A percentile compares a stretch with the other conserved stretches of the same genome.
phyloP scores from a whole-genome alignment of 2,329 filamentous ascomycete genomes.

The Ophiosphaerella korrae region DNA sequence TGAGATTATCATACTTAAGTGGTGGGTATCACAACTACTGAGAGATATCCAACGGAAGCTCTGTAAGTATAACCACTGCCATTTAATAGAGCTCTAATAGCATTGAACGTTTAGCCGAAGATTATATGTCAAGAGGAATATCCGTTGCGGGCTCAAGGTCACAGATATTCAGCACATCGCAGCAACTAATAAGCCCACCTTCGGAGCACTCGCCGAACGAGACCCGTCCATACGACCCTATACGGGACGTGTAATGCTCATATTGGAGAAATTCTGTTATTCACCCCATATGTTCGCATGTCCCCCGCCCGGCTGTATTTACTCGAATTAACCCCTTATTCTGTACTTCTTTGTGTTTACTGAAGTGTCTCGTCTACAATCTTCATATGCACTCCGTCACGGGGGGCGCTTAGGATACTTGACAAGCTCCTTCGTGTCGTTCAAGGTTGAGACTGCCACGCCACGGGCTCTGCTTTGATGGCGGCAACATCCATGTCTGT shows the following conservation, averaged over 20 bases:
- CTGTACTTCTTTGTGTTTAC: too few relatives aligned
- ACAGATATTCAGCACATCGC: slow-evolving; percentile 34
- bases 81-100: slow-evolving; percentile 31
- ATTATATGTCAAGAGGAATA: slow-evolving; percentile 43
- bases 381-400: too few relatives aligned
- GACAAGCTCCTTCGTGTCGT: too few relatives aligned
- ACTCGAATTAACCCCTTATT: too few relatives aligned
- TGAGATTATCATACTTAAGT: slow-evolving; percentile 47
- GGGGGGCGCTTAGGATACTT: too few relatives aligned
- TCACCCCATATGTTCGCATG: slow-evolving; percentile 17
- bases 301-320: too few relatives aligned
- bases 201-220: slow-evolving; percentile 42
- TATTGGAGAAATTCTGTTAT: slow-evolving; percentile 25
- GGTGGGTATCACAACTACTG: slow-evolving; percentile 44
- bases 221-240: slow-evolving; percentile 43
- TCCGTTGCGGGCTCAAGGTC: slow-evolving; percentile 32
- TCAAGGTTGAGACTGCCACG: too few relatives aligned
- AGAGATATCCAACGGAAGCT: slow-evolving; percentile 46
- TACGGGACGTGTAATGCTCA: slow-evolving; percentile 40
- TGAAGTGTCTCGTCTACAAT: too few relatives aligned
- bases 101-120: slow-evolving; percentile 40
- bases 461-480: too few relatives aligned
- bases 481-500: too few relatives aligned
- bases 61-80: slow-evolving; percentile 36
- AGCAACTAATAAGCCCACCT: slow-evolving; percentile 35